Conservation (phyloP, 768 basidiomycete species). For the Solioccasus polychromus region DNA sequence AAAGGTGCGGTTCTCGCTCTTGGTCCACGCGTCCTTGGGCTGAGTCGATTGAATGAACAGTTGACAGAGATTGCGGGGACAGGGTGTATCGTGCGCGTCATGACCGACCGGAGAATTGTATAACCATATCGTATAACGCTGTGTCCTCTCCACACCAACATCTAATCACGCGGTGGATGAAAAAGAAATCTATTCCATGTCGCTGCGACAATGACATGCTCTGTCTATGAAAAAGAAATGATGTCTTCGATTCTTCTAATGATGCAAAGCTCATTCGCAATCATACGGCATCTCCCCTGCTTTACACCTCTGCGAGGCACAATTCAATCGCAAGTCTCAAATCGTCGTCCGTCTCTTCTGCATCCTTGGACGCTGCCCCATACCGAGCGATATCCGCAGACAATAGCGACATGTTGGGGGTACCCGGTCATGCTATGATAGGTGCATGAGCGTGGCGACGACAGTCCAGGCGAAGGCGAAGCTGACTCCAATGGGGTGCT, state of each 20-base stretch:
- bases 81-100: slow-evolving; percentile 89
- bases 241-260: neutral
- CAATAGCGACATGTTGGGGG: slow-evolving; percentile 14
- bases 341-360: slow-evolving; percentile 58
- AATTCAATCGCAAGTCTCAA: slow-evolving; percentile 62
- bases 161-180: neutral
- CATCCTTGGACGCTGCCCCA: neutral
- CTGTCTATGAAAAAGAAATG: neutral
- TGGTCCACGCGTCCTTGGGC: neutral
- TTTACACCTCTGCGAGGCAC: slow-evolving; percentile 56
- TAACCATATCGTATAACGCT: slow-evolving; percentile 26
- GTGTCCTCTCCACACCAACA: neutral
- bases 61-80: slow-evolving; percentile 92
- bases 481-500: too few species aligned
- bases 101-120: slow-evolving; percentile 64
- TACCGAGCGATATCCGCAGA: slow-evolving; percentile 12
- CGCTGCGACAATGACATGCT: neutral
- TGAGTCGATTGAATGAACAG: slow-evolving; percentile 37
- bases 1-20: slow-evolving; percentile 54
- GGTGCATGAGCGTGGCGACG: too few species aligned
- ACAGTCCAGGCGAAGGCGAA: too few species aligned
- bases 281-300: slow-evolving; percentile 12
- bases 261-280: neutral
- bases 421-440: too few species aligned
- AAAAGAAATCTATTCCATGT: slow-evolving; percentile 4